These are phyloP conservation scores for Candida arabinofermentans DNA, from an alignment of 805 yeast species.

Conservation along the genomic window DNA sequence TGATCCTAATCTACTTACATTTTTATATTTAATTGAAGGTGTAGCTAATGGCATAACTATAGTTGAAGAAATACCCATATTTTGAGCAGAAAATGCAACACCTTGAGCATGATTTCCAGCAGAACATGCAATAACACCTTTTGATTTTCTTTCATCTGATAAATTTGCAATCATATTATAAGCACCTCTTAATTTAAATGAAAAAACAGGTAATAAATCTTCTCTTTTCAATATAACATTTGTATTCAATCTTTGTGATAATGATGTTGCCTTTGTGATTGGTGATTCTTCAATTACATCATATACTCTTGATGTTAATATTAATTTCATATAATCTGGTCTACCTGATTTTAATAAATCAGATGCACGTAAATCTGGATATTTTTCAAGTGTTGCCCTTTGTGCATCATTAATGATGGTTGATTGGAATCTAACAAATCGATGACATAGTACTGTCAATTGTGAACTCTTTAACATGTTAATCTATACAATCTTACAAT, in stretches of 20 bases:
- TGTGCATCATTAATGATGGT: conserved; percentile 1
- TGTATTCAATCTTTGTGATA: conserved; percentile 72
- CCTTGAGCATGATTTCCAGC: conserved; percentile 99
- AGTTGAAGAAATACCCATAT: conserved; percentile 85
- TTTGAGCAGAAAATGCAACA: conserved; percentile 87
- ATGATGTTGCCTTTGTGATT: conserved; percentile 64
- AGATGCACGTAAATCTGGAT: conserved; percentile 42
- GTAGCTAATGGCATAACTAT: conserved; percentile 98
- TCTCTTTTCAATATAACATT: conserved; percentile 83
- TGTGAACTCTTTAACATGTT: background rate
- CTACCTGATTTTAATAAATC: conserved; percentile 59
- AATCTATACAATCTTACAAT: background rate
- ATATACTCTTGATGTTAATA: conserved; percentile 88
- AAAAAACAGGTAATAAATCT: conserved; percentile 90
- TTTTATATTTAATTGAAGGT: conserved; percentile 89
- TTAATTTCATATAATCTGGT: conserved; percentile 92
- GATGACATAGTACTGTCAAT: background rate
- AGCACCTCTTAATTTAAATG: conserved; percentile 96
- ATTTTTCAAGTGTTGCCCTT: conserved; percentile 26
- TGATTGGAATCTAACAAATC: background rate
- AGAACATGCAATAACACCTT: conserved; percentile 95
- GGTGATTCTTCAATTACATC: conserved; percentile 94
- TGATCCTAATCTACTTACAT: conserved; percentile 89
- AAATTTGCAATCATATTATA: conserved; percentile 94
- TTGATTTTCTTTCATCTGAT: conserved; percentile 56